Conservation (phyloP, 495 filamentous ascomycete species). For the Cenococcum geophilum region DNA sequence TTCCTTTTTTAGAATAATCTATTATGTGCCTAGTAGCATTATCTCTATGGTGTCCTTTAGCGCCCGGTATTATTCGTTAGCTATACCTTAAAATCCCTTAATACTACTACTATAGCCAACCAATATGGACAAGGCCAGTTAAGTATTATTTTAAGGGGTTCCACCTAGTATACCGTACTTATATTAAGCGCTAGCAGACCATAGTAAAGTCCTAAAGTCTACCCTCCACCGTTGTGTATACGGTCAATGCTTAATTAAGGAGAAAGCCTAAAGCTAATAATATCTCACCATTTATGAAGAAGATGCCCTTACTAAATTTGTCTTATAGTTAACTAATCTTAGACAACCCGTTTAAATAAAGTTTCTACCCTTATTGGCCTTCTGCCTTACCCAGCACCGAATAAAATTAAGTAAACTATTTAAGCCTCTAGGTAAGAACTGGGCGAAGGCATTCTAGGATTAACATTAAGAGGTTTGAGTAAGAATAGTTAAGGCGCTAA, state of each 20-base stretch:
- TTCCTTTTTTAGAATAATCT: neutral
- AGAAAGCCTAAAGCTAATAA: neutral
- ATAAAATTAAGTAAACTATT: neutral
- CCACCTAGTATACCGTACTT: neutral
- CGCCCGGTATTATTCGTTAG: too few species aligned
- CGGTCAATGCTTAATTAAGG: neutral
- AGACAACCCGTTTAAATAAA: slow-evolving; percentile 33
- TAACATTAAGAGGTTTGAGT: slow-evolving; percentile 21
- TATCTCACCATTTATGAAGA: slow-evolving; percentile 23
- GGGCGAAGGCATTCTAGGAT: slow-evolving; percentile 23
- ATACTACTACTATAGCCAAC: neutral
- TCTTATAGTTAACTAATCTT: slow-evolving; percentile 30
- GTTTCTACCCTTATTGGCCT: slow-evolving; percentile 14
- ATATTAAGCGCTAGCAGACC: neutral
- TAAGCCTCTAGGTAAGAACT: slow-evolving; percentile 24
- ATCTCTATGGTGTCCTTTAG: neutral
- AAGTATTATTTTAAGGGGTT: neutral
- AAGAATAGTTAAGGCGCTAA: slow-evolving; percentile 26
- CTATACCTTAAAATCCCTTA: too few species aligned
- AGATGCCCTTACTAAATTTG: slow-evolving; percentile 31
- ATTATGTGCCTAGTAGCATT: neutral
- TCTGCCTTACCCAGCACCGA: neutral
- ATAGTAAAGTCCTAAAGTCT: neutral
- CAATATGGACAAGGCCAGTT: neutral
- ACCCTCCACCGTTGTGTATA: neutral